Percentiles rank a stretch among this genome's conserved stretches.
Evolutionary conservation across 2,329 filamentous ascomycete genomes (phyloP).

Genomic region (Dryadomyces quercus-mongolicae): DNA sequence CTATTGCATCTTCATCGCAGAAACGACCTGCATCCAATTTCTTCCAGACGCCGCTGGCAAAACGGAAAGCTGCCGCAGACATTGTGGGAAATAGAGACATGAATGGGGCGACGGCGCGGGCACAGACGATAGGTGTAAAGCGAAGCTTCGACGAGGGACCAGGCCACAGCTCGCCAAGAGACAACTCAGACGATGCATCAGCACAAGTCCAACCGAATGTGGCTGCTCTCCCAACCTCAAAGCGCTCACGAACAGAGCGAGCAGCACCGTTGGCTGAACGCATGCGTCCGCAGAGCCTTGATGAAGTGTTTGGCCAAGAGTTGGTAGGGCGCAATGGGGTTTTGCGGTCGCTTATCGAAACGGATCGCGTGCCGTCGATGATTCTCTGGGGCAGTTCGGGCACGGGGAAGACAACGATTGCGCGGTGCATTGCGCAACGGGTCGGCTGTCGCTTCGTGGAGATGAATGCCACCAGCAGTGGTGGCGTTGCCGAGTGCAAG

Average conservation of each 20-base stretch:
- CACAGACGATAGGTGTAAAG: slow-evolving; percentile 29
- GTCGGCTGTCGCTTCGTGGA: slow-evolving; percentile 83
- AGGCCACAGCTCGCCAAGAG: slow-evolving; percentile 18
- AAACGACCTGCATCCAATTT: slow-evolving; percentile 44
- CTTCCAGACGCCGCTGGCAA: slow-evolving; percentile 49
- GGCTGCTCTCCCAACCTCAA: slow-evolving; percentile 26
- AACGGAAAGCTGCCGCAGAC: slow-evolving; percentile 31
- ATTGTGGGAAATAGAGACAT: slow-evolving; percentile 19
- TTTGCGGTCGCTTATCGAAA: slow-evolving; percentile 73
- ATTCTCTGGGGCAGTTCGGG: slow-evolving; percentile 81
- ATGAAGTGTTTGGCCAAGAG: slow-evolving; percentile 84
- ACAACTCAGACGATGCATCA: neutral
- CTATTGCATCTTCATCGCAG: slow-evolving; percentile 25
- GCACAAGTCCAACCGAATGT: neutral
- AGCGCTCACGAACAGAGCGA: slow-evolving; percentile 57
- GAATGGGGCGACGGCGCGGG: neutral
- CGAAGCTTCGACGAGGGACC: slow-evolving; percentile 43
- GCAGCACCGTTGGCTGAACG: slow-evolving; percentile 82
- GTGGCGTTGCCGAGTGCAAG: slow-evolving; percentile 83
- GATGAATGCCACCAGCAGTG: slow-evolving; percentile 85
- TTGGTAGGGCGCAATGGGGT: slow-evolving; percentile 79
- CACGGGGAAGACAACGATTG: slow-evolving; percentile 85
- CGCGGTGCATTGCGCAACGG: slow-evolving; percentile 72
- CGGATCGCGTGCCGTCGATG: slow-evolving; percentile 82
- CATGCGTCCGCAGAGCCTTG: slow-evolving; percentile 74